A percentile compares a stretch with the other conserved stretches of the same genome.
Evolutionary conservation across 2,329 filamentous ascomycete species (phyloP).

Genomic region (Verticillium dahliae): DNA sequence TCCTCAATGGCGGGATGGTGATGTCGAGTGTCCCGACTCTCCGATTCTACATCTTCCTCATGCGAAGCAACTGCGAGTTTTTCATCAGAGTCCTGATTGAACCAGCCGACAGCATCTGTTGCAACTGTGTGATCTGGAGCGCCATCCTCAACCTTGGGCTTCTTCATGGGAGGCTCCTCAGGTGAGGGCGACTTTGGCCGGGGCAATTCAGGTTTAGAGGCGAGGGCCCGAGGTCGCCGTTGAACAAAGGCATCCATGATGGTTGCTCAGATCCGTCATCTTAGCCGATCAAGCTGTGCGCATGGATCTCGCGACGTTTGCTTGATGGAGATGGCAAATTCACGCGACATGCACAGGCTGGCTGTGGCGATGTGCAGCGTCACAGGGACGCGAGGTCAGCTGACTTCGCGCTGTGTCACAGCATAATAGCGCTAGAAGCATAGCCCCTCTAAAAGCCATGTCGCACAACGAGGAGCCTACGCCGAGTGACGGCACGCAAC

Average conservation of each 20-base stretch:
- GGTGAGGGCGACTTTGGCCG: constrained; percentile 4
- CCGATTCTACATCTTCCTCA: constrained; percentile 11
- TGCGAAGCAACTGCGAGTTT: not conserved
- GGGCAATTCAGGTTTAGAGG: constrained; percentile 4
- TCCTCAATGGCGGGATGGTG: constrained; percentile 61
- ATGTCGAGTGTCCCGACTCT: not conserved
- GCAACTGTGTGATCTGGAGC: constrained; percentile 10
- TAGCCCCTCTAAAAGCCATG: not conserved
- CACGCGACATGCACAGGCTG: not conserved
- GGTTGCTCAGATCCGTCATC: not conserved
- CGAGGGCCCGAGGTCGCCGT: constrained; percentile 11
- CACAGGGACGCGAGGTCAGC: constrained; percentile 29
- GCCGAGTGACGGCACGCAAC: not conserved
- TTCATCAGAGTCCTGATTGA: constrained; percentile 13
- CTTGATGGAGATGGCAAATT: constrained; percentile 1
- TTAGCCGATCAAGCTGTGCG: not conserved
- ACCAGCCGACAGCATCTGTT: constrained; percentile 25
- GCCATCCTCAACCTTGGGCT: constrained; percentile 16
- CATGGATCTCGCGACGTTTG: not conserved
- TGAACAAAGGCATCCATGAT: constrained; percentile 32
- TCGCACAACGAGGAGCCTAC: not conserved
- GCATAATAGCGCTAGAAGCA: not conserved
- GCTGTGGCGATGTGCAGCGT: not conserved
- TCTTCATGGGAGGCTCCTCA: constrained; percentile 26
- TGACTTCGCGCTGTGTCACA: constrained; percentile 19